Evolutionary conservation across 345 rosid species (phyloP).

Genomic region (Populus deltoides): DNA sequence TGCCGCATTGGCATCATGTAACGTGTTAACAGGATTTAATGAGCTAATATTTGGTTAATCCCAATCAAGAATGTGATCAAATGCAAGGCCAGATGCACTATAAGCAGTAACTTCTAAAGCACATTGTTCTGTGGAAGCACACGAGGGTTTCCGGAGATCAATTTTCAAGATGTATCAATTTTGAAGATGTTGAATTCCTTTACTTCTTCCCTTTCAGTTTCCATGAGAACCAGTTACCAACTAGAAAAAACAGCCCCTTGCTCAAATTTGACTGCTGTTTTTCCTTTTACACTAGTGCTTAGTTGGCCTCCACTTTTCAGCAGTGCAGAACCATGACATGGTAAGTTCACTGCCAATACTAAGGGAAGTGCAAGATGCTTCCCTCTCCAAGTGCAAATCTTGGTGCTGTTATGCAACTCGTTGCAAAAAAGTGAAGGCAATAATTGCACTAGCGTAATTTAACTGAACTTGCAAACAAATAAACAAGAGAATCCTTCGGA

Average conservation of each 20-base stretch:
- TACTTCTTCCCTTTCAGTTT: neutral
- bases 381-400: conserved; percentile 31
- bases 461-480: conserved; percentile 16
- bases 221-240: neutral
- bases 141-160: neutral
- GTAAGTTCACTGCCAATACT: neutral
- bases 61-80: neutral
- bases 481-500: conserved; percentile 29
- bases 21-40: too few relatives aligned
- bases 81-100: neutral
- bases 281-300: neutral
- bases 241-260: neutral
- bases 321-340: neutral
- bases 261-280: too few relatives aligned
- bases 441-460: conserved; percentile 21
- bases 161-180: too few relatives aligned
- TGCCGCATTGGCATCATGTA: too few relatives aligned
- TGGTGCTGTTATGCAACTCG: conserved; percentile 23
- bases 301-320: neutral
- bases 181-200: neutral
- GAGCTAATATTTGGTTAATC: too few relatives aligned
- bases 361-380: conserved; percentile 23
- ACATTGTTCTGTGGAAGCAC: neutral
- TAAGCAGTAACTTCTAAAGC: neutral
- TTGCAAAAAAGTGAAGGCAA: conserved; percentile 14